A percentile compares a stretch with the other conserved stretches of the same genome.
phyloP scores from a whole-genome alignment of 805 yeast genomes.

The Cyberlindnera nakhonratchasimensis region DNA sequence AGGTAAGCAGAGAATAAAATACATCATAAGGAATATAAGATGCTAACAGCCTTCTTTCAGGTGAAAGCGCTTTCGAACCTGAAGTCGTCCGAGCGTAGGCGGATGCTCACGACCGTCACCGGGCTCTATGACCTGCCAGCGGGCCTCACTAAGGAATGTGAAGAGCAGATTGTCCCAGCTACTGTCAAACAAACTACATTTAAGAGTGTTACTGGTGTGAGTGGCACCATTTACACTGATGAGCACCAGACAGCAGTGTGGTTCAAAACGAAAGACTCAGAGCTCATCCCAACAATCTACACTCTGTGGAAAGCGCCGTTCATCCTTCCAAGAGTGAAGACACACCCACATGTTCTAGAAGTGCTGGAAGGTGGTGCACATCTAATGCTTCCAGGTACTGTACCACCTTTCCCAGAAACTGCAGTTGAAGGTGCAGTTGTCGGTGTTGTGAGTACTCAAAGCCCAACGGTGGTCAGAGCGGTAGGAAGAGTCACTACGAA shows the following conservation, averaged over 20 bases:
- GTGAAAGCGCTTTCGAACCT: slow-evolving; percentile 75
- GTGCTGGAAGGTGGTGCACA: slow-evolving; percentile 77
- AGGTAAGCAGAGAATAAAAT: not conserved
- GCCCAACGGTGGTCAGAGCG: slow-evolving; percentile 65
- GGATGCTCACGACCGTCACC: slow-evolving; percentile 36
- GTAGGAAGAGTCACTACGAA: slow-evolving; percentile 61
- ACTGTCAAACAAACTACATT: slow-evolving; percentile 59
- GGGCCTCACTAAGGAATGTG: slow-evolving; percentile 26
- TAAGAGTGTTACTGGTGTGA: slow-evolving; percentile 44
- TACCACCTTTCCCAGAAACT: slow-evolving; percentile 45
- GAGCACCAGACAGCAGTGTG: slow-evolving; percentile 66
- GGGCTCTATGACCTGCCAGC: slow-evolving; percentile 38
- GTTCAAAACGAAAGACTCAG: slow-evolving; percentile 58
- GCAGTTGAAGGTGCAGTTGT: slow-evolving; percentile 56
- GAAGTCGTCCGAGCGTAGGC: slow-evolving; percentile 76
- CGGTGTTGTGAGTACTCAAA: slow-evolving; percentile 59
- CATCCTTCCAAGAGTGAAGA: slow-evolving; percentile 61
- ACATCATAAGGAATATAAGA: not conserved
- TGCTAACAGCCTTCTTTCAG: slow-evolving; percentile 19
- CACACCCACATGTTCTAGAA: slow-evolving; percentile 72
- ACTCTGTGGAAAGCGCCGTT: slow-evolving; percentile 69
- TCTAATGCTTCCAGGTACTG: slow-evolving; percentile 69
- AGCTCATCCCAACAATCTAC: slow-evolving; percentile 64
- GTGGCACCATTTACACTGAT: slow-evolving; percentile 67
- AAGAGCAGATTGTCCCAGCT: slow-evolving; percentile 23